phyloP scores from a whole-genome alignment of 768 basidiomycete genomes.

The Suillus subalutaceus region DNA sequence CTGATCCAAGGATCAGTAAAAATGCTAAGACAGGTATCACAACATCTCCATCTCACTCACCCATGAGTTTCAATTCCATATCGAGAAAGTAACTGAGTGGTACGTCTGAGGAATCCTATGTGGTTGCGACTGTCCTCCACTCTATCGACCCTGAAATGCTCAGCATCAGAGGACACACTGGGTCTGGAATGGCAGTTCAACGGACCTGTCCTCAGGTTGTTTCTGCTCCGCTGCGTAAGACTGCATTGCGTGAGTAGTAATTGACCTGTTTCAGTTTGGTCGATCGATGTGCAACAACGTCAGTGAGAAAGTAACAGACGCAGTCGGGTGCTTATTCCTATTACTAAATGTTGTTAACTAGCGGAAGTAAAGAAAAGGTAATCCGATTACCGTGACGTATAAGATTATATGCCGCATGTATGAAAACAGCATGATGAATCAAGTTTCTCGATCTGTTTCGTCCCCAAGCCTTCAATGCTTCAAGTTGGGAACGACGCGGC shows the following conservation, averaged over 20 bases:
- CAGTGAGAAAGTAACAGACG: neutral
- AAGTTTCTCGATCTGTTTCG: neutral
- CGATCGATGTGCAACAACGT: neutral
- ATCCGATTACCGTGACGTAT: neutral
- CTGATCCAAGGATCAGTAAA: neutral
- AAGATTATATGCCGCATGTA: too few species aligned
- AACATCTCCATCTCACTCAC: neutral
- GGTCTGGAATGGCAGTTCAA: neutral
- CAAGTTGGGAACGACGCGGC: too few species aligned
- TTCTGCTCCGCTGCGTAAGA: neutral
- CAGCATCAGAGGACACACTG: neutral
- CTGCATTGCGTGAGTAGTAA: neutral
- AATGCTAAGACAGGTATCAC: neutral
- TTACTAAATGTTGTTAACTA: neutral
- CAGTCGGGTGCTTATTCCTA: neutral
- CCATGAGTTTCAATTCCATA: neutral
- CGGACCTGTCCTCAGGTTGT: neutral
- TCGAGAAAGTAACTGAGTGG: neutral
- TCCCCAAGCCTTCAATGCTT: too few species aligned
- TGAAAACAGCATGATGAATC: neutral
- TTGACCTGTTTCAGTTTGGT: neutral
- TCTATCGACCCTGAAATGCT: slow-evolving; percentile 26
- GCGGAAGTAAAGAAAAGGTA: too few species aligned
- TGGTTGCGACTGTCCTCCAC: neutral
- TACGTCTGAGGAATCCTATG: neutral